phyloP scores from a whole-genome alignment of 2,329 filamentous ascomycete species.

The Penicillium sp. region DNA sequence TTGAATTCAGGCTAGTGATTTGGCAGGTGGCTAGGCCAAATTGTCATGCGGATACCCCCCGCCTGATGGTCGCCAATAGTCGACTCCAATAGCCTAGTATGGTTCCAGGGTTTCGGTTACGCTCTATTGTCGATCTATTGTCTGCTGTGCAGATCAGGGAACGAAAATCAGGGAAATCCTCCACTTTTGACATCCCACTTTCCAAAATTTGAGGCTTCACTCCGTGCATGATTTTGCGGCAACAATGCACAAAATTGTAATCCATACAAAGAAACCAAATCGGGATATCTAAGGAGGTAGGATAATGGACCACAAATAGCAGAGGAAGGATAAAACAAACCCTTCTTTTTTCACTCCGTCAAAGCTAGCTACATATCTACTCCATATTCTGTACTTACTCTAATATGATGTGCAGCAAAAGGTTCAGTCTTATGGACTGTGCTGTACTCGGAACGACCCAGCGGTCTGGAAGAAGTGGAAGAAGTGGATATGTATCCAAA shows the following conservation, averaged over 20 bases:
- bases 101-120: slow-evolving; percentile 15
- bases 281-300: too few relatives aligned
- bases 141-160: slow-evolving; percentile 5
- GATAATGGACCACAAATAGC: too few relatives aligned
- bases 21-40: slow-evolving; percentile 18
- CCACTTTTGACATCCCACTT: background rate
- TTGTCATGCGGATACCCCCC: slow-evolving; percentile 17
- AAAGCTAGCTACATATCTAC: background rate
- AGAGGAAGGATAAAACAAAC: background rate
- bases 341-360: background rate
- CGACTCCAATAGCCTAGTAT: slow-evolving; percentile 9
- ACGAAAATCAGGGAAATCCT: slow-evolving; percentile 2
- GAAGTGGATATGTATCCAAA: background rate
- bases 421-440: background rate
- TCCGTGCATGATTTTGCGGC: background rate
- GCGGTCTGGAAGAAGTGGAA: background rate
- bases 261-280: background rate
- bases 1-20: slow-evolving; percentile 22
- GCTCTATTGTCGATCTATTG: slow-evolving; percentile 7
- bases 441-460: background rate
- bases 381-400: background rate
- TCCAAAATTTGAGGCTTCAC: background rate
- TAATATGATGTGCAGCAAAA: background rate
- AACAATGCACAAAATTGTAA: background rate
- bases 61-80: slow-evolving; percentile 25